Base-by-base conservation (phyloP, 2,329 filamentous ascomycete species). In the Cladosporium sp. region DNA sequence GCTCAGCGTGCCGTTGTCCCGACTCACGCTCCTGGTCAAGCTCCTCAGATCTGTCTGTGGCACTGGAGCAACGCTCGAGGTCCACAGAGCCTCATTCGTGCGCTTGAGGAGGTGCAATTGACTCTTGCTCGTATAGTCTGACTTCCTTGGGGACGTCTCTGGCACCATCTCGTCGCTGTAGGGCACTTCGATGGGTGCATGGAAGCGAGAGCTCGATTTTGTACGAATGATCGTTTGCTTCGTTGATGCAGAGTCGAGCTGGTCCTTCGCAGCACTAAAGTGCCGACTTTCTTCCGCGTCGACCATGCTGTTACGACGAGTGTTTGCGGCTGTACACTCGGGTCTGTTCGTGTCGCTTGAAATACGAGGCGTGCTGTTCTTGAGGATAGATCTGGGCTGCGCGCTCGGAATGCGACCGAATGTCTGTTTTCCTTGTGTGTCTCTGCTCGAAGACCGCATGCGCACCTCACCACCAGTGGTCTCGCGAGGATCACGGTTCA, bases 11-110 rank as follows among this genome's bases (percentile, higher is more conserved):
- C 73, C 73, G 62, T 71, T 52, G 16, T 69, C 69, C 44, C 65
- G 66, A 49, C 72, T 74, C 29, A 74, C 72, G 1, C 55, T 68
- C 58, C 72, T 66, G 18, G 72, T 75, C 60, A 75, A 53, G 4
- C 65, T 60, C 31, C 57, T 66, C 65, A 74, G 52, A 62, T 74
- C 69, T 33, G 62, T 71, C 28, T 66, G 52, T 10, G 57, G 65
- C 26, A 29, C 62, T 46, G 66, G 66, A 21, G 67, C 21, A 26
- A 23, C 44, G 37, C 62, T 68, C 26, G 69, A 70, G 12, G 66
- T 69, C 67, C 67, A 69, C 2, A 65, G 28, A 1, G 50, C 62
- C 18, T 68, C 69, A 2, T 57, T 44, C 37, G 53, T 65, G 14
- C 64, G 65, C 26, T 64, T 66, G 14, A 71, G 62, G 2, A 69